phyloP scores from a whole-genome alignment of 2,329 filamentous ascomycete genomes.

The Penicillium sp. region DNA sequence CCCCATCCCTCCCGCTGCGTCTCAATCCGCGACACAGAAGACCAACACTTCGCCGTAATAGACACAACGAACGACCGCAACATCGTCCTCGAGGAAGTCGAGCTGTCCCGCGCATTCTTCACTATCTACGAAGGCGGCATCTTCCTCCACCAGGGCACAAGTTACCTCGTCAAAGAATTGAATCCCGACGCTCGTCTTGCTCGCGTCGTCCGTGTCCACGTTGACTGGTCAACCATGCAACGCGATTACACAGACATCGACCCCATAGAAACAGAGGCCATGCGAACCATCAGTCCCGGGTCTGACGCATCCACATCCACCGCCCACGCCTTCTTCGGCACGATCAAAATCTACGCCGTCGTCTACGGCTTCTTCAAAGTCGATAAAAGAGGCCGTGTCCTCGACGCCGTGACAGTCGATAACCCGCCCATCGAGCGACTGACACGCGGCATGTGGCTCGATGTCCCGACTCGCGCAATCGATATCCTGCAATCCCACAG shows the following conservation, averaged over 20 bases:
- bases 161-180: constrained; percentile 88
- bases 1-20: constrained; percentile 80
- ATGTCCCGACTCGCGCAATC: constrained; percentile 74
- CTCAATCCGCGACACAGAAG: constrained; percentile 81
- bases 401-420: constrained; percentile 89
- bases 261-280: constrained; percentile 84
- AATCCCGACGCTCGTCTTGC: constrained; percentile 75
- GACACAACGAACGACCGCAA: constrained; percentile 78
- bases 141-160: constrained; percentile 92
- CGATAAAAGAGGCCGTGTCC: constrained; percentile 76
- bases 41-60: constrained; percentile 90
- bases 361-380: constrained; percentile 98
- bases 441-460: constrained; percentile 92
- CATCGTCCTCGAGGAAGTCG: constrained; percentile 87
- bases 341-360: constrained; percentile 78
- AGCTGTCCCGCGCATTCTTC: constrained; percentile 90
- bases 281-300: constrained; percentile 62
- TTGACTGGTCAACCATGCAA: constrained; percentile 93
- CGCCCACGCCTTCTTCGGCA: constrained; percentile 76
- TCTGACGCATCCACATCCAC: no score
- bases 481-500: constrained; percentile 69
- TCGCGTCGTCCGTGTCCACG: constrained; percentile 80
- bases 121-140: constrained; percentile 96
- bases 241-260: constrained; percentile 93
- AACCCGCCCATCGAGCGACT: constrained; percentile 84